These are phyloP conservation scores for Nakazawaea pomicola DNA, from an alignment of 805 yeast species.

Conservation along the genomic window DNA sequence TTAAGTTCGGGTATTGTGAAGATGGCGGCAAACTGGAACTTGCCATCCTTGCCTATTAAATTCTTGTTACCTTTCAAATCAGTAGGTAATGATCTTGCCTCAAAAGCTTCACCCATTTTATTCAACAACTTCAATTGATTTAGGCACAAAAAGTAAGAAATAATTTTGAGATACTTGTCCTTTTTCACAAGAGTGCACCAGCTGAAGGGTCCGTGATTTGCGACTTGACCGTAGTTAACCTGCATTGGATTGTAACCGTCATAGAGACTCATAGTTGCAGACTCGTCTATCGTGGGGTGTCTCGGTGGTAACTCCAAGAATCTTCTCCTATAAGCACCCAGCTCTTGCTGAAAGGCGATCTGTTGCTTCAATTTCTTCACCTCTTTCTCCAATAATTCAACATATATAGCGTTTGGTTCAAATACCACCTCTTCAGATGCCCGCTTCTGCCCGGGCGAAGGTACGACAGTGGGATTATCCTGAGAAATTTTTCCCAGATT, in stretches of 20 bases:
- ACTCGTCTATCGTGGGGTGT: constrained; percentile 16
- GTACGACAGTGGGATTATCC: not conserved
- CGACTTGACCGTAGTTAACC: constrained; percentile 33
- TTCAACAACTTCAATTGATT: not conserved
- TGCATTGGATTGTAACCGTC: constrained; percentile 38
- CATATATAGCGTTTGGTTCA: not conserved
- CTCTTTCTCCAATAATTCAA: constrained; percentile 3
- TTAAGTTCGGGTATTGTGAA: not conserved
- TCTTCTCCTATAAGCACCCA: no score
- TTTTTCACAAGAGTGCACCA: constrained; percentile 42
- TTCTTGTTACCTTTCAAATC: not conserved
- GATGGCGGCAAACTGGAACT: not conserved
- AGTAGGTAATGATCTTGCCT: not conserved
- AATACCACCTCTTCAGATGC: not conserved
- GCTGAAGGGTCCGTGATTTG: constrained; percentile 47
- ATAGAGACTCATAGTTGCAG: constrained; percentile 36
- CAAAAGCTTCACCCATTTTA: not conserved
- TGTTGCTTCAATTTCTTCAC: not conserved
- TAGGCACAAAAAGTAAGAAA: constrained; percentile 21
- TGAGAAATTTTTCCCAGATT: not conserved
- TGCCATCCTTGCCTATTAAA: not conserved
- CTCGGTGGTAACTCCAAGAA: not conserved
- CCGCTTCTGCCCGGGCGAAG: not conserved
- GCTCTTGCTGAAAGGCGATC: no score
- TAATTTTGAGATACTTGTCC: constrained; percentile 34